These are phyloP conservation scores for Phaeolepiota aurea DNA, from an alignment of 768 basidiomycete species.

Conservation along the genomic window DNA sequence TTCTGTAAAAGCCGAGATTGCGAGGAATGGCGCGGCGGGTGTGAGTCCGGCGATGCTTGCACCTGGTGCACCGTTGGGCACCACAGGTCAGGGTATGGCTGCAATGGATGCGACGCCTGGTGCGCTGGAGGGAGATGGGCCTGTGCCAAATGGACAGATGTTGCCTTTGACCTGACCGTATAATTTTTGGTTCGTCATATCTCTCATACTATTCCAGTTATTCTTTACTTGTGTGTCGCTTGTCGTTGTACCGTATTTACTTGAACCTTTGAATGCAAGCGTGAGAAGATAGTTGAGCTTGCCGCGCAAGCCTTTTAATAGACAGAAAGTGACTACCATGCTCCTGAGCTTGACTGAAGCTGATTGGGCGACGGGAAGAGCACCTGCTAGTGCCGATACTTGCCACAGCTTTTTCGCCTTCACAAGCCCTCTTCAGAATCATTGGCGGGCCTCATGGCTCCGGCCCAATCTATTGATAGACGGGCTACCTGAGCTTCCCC, in stretches of 20 bases:
- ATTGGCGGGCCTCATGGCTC: no score
- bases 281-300: no score
- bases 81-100: conserved; percentile 52
- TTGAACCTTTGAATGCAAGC: no score
- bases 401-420: no score
- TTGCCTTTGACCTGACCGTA: conserved; percentile 33
- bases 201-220: background rate
- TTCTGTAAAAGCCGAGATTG: conserved; percentile 53
- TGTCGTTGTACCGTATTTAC: background rate
- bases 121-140: conserved; percentile 41
- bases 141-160: conserved; percentile 45
- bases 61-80: conserved; percentile 32
- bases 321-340: no score
- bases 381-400: no score
- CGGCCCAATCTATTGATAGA: no score
- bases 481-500: no score
- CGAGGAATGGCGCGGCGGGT: conserved; percentile 36
- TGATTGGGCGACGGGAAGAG: no score
- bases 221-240: conserved; percentile 5
- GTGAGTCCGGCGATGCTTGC: conserved; percentile 14
- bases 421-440: no score
- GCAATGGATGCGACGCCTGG: conserved; percentile 43
- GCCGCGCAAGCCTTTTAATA: no score
- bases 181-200: background rate
- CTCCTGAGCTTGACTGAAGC: no score